Percentiles rank a stretch among this genome's conserved stretches.
phyloP scores from a whole-genome alignment of 768 basidiomycete species.

The Pholiota molesta region DNA sequence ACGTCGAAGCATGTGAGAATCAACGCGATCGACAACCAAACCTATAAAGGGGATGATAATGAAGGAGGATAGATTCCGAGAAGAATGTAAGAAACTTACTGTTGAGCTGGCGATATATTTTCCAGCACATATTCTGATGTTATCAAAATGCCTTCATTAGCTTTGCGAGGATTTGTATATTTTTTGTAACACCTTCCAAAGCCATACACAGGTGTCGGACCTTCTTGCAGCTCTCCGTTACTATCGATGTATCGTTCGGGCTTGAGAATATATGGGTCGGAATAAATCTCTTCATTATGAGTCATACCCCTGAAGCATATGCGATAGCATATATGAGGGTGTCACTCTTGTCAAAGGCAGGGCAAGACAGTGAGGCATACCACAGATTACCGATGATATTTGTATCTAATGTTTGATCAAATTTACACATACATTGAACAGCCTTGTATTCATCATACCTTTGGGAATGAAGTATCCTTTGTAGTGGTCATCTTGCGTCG shows the following conservation, averaged over 20 bases:
- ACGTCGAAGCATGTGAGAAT: constrained; percentile 1
- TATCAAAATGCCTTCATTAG: neutral
- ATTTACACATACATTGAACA: too few species aligned
- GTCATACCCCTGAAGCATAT: constrained; percentile 12
- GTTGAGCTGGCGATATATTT: constrained; percentile 5
- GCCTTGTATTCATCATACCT: constrained; percentile 27
- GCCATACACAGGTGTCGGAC: constrained; percentile 4
- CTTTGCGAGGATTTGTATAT: neutral
- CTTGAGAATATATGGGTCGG: constrained; percentile 5
- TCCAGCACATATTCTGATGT: constrained; percentile 9
- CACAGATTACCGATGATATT: constrained; percentile 9
- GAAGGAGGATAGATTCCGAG: neutral
- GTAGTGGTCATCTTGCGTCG: constrained; percentile 40
- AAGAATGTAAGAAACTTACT: neutral
- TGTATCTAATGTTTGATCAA: neutral
- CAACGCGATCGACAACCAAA: neutral
- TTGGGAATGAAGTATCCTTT: constrained; percentile 42
- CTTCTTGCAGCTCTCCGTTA: constrained; percentile 1
- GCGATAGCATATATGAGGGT: neutral
- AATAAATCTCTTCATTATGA: constrained; percentile 8
- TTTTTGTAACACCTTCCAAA: constrained; percentile 1
- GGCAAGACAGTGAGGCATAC: neutral
- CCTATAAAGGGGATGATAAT: neutral
- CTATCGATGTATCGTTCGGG: constrained; percentile 11
- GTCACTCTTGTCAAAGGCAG: neutral